Conservation (phyloP, 441 rosid genomes). For the Iberis amara region DNA sequence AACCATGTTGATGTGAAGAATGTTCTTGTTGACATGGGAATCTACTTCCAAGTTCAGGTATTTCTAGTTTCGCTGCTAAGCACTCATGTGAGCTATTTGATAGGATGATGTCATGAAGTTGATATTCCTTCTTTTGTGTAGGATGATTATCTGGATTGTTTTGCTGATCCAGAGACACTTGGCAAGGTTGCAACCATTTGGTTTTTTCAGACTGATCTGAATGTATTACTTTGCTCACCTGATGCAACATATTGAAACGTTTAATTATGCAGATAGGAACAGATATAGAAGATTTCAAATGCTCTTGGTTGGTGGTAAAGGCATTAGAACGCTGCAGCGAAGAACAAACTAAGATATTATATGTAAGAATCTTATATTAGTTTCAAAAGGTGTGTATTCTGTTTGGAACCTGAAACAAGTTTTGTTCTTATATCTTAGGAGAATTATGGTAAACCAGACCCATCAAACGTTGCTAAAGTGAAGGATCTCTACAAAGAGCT, state of each 20-base stretch:
- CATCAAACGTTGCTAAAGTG: slow-evolving; percentile 53
- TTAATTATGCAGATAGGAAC: slow-evolving; percentile 62
- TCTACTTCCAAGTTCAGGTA: slow-evolving; percentile 85
- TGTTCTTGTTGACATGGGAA: slow-evolving; percentile 81
- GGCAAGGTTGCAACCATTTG: slow-evolving; percentile 52
- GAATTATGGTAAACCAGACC: slow-evolving; percentile 70
- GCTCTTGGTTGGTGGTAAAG: slow-evolving; percentile 89
- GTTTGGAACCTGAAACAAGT: slow-evolving; percentile 15
- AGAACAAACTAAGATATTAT: slow-evolving; percentile 65
- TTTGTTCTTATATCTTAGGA: slow-evolving; percentile 43
- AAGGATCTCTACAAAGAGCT: slow-evolving; percentile 66
- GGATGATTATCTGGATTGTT: slow-evolving; percentile 92
- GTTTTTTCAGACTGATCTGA: neutral
- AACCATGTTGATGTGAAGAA: slow-evolving; percentile 62
- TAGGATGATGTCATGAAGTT: slow-evolving; percentile 3
- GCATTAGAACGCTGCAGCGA: slow-evolving; percentile 63
- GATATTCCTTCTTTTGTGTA: slow-evolving; percentile 26
- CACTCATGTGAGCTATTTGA: slow-evolving; percentile 9
- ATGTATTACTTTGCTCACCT: slow-evolving; percentile 11
- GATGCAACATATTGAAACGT: slow-evolving; percentile 5
- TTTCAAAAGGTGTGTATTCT: neutral
- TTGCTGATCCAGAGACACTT: slow-evolving; percentile 64
- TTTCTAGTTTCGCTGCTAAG: slow-evolving; percentile 26
- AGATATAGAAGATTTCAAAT: slow-evolving; percentile 86
- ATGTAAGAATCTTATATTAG: slow-evolving; percentile 37